Conservation (phyloP, 768 basidiomycete genomes). For the Kwoniella sp. region DNA sequence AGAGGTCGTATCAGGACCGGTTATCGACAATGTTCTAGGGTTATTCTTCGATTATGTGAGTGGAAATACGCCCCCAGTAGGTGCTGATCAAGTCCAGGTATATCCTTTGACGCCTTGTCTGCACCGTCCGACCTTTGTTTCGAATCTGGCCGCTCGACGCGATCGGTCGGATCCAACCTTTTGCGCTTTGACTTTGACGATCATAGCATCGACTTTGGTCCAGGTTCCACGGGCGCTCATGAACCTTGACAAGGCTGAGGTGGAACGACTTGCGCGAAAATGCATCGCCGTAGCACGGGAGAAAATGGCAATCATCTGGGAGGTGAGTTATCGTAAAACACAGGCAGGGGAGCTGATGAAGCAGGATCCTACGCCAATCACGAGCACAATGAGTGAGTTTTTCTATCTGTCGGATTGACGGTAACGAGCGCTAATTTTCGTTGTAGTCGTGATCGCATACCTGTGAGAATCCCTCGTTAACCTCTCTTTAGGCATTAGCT, state of each 20-base stretch:
- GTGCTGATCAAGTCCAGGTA: slow-evolving; percentile 57
- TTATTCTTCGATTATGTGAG: slow-evolving; percentile 49
- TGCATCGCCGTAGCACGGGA: slow-evolving; percentile 64
- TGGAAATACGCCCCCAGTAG: not conserved
- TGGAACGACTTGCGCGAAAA: slow-evolving; percentile 77
- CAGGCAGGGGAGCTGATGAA: slow-evolving; percentile 8
- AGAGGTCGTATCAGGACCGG: slow-evolving; percentile 33
- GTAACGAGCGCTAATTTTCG: too few relatives aligned
- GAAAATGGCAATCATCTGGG: slow-evolving; percentile 41
- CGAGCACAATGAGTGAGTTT: slow-evolving; percentile 33
- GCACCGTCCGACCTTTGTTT: slow-evolving; percentile 89
- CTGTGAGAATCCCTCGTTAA: slow-evolving; percentile 23
- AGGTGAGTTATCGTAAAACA: slow-evolving; percentile 23
- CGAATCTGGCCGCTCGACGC: slow-evolving; percentile 73
- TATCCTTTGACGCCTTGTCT: slow-evolving; percentile 89
- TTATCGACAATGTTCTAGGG: slow-evolving; percentile 37
- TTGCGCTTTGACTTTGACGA: slow-evolving; percentile 58
- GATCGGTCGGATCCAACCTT: slow-evolving; percentile 63
- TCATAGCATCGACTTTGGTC: slow-evolving; percentile 78
- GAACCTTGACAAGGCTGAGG: slow-evolving; percentile 72
- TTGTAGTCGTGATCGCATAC: slow-evolving; percentile 39
- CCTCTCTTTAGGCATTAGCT: not conserved
- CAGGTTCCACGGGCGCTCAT: slow-evolving; percentile 87
- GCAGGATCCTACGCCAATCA: slow-evolving; percentile 32
- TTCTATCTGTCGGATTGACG: too few relatives aligned